Percentiles rank a stretch among this genome's conserved stretches.
These are phyloP conservation scores for Solanum chilense DNA, from an alignment of 257 asterid species.

Conservation along the genomic window DNA sequence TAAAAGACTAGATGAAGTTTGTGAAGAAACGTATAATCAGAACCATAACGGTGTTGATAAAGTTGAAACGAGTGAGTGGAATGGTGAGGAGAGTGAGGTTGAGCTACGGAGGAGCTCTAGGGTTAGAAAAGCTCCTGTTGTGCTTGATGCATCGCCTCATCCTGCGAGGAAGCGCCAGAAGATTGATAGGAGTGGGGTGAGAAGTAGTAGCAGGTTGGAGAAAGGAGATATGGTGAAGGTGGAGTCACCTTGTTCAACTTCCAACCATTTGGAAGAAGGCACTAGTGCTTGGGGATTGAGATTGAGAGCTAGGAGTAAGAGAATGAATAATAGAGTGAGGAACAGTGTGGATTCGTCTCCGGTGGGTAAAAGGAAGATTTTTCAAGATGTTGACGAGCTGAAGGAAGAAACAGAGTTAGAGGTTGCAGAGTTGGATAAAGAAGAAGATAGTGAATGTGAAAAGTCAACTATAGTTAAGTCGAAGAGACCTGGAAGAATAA, in stretches of 20 bases:
- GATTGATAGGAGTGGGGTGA: constrained; percentile 23
- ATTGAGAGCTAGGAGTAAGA: constrained; percentile 49
- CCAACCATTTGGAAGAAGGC: constrained; percentile 35
- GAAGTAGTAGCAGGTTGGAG: constrained; percentile 21
- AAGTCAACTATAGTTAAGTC: constrained; percentile 48
- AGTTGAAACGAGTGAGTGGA: constrained; percentile 18
- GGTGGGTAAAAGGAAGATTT: constrained; percentile 60
- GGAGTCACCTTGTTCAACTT: constrained; percentile 25
- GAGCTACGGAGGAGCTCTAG: constrained; percentile 79
- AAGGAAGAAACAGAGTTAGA: constrained; percentile 20
- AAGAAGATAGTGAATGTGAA: constrained; percentile 23
- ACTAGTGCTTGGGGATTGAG: constrained; percentile 46
- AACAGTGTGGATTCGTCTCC: constrained; percentile 15
- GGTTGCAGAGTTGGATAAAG: constrained; percentile 15
- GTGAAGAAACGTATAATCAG: constrained; percentile 53
- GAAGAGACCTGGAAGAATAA: constrained; percentile 47
- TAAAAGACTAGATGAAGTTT: constrained; percentile 72
- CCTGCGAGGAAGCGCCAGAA: constrained; percentile 66
- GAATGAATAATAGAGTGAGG: constrained; percentile 18
- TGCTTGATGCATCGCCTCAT: constrained; percentile 89
- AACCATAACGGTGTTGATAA: constrained; percentile 34
- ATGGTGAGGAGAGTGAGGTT: constrained; percentile 31
- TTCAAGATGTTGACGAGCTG: constrained; percentile 31
- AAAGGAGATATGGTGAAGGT: constrained; percentile 25
- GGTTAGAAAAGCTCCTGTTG: constrained; percentile 70